Evolutionary conservation across 345 rosid genomes (phyloP), one percentile per base, ranked within the genome.

Genomic region (Rhodamnia rubescens): DNA sequence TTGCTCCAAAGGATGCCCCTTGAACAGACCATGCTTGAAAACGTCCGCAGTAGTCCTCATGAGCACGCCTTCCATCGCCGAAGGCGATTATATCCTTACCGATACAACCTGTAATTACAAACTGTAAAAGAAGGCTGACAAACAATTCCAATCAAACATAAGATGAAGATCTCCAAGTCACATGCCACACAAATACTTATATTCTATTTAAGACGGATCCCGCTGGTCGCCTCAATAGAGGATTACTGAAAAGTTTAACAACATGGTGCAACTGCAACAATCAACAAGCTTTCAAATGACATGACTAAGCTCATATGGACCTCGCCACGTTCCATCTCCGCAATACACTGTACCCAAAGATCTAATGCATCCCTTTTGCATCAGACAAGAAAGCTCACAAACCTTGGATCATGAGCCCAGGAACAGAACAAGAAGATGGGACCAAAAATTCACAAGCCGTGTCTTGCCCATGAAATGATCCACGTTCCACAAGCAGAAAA

Each of bases 51-150:
- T 55, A 7, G 85, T 85, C 86, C 92, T 89, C 55, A 90, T 82
- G 4, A 91, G 80, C 87, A 90, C 82, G 27, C 90, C 90, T 89
- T 90, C 88, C 87, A 90, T 86, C 11, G 90, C n/a, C 15, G 89
- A 90, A 8, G 88, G 82, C 90, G 85, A 91, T 86, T 69, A 51
- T 55, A 11, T 61, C 78, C 21, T 44, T 85, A 47, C 22, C n/a
- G 58, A 64, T 75, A 40, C 12, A 26, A n/a, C 11, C 55, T 49
- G n/a, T 22, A 47, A 59, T 29, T 3, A 40, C 51, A 61, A 50
- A 81, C 57, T 52, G 29, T 20, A 42, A 47, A 57, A 69, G 47
- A 81, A 49, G 55, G 22, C 49, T 13, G 22, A 81, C 83, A 81
- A 81, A 81, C 51, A 8, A 69, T 69, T 36, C 80, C 80, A 9